phyloP scores from a whole-genome alignment of 202 grass and related monocot genomes.

The Setaria italica region DNA sequence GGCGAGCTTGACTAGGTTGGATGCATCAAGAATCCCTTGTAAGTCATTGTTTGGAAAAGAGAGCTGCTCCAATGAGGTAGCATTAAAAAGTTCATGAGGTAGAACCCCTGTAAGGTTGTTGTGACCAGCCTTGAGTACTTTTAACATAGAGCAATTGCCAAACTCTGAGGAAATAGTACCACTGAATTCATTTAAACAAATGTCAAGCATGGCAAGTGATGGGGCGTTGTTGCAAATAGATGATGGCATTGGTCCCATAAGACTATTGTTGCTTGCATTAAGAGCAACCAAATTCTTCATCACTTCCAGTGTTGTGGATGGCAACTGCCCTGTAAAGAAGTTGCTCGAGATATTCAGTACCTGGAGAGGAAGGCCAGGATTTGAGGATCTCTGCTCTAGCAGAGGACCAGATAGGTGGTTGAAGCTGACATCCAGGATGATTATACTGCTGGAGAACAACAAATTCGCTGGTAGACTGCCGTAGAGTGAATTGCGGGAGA shows the following conservation, averaged over 20 bases:
- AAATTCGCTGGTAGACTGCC: slow-evolving; percentile 53
- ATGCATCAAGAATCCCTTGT: slow-evolving; percentile 57
- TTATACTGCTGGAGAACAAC: slow-evolving; percentile 57
- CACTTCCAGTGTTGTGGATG: slow-evolving; percentile 38
- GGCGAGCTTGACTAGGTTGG: slow-evolving; percentile 52
- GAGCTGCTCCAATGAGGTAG: slow-evolving; percentile 59
- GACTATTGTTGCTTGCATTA: slow-evolving; percentile 79
- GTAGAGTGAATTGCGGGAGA: slow-evolving; percentile 61
- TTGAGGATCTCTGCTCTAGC: slow-evolving; percentile 37
- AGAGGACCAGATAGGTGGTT: slow-evolving; percentile 55
- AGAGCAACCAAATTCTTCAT: slow-evolving; percentile 65
- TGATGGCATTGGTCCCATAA: slow-evolving; percentile 59
- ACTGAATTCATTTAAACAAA: slow-evolving; percentile 64
- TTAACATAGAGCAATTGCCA: slow-evolving; percentile 67
- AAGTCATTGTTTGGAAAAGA: slow-evolving; percentile 61
- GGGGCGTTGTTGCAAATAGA: slow-evolving; percentile 56
- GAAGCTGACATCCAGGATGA: slow-evolving; percentile 73
- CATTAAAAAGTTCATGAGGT: slow-evolving; percentile 61
- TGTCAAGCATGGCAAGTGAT: slow-evolving; percentile 50
- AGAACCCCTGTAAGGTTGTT: slow-evolving; percentile 64
- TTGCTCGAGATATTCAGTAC: slow-evolving; percentile 84
- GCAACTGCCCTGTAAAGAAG: slow-evolving; percentile 57
- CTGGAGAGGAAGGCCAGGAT: slow-evolving; percentile 50
- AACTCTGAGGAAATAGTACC: slow-evolving; percentile 56
- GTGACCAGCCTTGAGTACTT: slow-evolving; percentile 55